Conservation (phyloP, 1,139 yeast species). For the Geotrichum cucujoidarum region DNA sequence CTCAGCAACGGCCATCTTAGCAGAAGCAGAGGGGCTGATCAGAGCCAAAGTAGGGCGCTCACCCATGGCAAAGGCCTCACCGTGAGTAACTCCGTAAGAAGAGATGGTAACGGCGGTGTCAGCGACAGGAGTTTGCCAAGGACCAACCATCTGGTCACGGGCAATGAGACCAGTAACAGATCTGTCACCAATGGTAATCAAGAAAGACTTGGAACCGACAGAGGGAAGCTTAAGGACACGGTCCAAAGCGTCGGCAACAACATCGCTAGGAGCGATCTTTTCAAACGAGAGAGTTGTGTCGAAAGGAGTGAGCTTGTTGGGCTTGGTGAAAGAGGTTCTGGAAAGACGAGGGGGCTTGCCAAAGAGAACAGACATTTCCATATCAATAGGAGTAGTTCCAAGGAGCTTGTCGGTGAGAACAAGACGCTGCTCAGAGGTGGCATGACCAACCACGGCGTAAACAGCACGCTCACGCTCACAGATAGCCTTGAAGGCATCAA, state of each 20-base stretch:
- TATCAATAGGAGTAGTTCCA: constrained; percentile 80
- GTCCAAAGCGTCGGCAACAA: constrained; percentile 47
- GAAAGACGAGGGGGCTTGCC: constrained; percentile 97
- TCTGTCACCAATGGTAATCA: constrained; percentile 96
- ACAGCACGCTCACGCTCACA: constrained; percentile 97
- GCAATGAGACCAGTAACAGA: constrained; percentile 94
- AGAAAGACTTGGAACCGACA: constrained; percentile 91
- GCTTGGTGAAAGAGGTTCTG: constrained; percentile 63
- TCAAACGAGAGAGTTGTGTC: constrained; percentile 34
- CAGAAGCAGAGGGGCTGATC: constrained; percentile 91
- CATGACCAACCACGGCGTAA: constrained; percentile 90
- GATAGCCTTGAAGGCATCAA: constrained; percentile 64
- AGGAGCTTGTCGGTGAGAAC: constrained; percentile 74
- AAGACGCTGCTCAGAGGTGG: constrained; percentile 81
- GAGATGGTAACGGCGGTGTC: constrained; percentile 97
- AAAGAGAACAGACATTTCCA: constrained; percentile 93
- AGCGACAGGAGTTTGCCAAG: constrained; percentile 99
- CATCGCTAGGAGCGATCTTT: constrained; percentile 19
- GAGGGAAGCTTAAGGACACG: constrained; percentile 88
- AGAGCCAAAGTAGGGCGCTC: constrained; percentile 91
- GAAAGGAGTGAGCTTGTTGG: constrained; percentile 53
- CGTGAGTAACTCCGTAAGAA: constrained; percentile 78
- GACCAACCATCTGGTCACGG: constrained; percentile 98
- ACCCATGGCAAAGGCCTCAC: constrained; percentile 98
- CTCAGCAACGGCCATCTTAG: constrained; percentile 95